phyloP scores from a whole-genome alignment of 768 basidiomycete species.

The Heimioporus sp. region DNA sequence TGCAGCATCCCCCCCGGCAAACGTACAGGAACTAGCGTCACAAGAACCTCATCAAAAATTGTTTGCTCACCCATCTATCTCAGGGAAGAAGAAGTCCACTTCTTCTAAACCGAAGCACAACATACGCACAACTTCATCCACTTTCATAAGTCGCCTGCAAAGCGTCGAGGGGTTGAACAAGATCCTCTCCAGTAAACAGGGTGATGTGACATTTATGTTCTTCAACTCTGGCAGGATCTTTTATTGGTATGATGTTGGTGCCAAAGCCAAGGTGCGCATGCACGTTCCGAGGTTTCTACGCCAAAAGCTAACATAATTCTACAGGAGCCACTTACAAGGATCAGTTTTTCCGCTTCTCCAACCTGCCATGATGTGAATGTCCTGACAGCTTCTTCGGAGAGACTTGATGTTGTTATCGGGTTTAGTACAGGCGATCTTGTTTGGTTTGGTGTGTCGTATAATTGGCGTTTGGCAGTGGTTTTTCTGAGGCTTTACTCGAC shows the following conservation, averaged over 20 bases:
- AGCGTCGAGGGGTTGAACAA: slow-evolving; percentile 74
- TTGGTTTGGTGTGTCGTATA: slow-evolving; percentile 75
- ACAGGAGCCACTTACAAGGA: slow-evolving; percentile 83
- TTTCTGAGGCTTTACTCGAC: slow-evolving; percentile 4
- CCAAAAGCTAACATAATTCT: slow-evolving; percentile 7
- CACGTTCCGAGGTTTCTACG: not conserved
- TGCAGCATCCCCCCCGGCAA: slow-evolving; percentile 26
- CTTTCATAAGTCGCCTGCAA: slow-evolving; percentile 87
- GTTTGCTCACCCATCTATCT: slow-evolving; percentile 52
- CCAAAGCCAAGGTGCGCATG: slow-evolving; percentile 69
- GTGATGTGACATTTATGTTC: slow-evolving; percentile 84
- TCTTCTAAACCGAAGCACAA: slow-evolving; percentile 82
- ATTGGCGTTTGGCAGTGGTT: slow-evolving; percentile 1
- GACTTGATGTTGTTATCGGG: slow-evolving; percentile 87
- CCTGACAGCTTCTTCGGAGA: slow-evolving; percentile 72
- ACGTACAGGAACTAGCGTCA: slow-evolving; percentile 28
- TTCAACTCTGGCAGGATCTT: slow-evolving; percentile 86
- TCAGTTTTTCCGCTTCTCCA: slow-evolving; percentile 83
- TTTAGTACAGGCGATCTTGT: slow-evolving; percentile 93
- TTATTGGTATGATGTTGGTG: slow-evolving; percentile 84
- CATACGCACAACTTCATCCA: slow-evolving; percentile 86
- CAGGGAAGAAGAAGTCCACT: slow-evolving; percentile 60
- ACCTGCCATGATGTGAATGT: slow-evolving; percentile 90
- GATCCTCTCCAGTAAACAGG: slow-evolving; percentile 71
- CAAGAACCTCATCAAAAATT: slow-evolving; percentile 48